These are phyloP conservation scores for Glycine soja DNA, from an alignment of 306 rosid species.

Conservation along the genomic window DNA sequence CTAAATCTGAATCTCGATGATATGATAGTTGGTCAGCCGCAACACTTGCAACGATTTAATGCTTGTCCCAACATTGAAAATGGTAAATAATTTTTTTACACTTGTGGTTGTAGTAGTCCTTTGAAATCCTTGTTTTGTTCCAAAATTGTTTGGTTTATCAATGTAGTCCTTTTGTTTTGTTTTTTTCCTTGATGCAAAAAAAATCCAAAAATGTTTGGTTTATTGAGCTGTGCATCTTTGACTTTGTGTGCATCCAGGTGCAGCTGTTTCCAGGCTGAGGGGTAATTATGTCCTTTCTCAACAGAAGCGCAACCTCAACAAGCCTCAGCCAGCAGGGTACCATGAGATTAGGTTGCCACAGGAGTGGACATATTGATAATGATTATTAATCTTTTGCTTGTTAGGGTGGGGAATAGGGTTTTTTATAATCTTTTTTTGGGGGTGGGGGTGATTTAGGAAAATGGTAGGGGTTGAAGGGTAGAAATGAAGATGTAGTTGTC, in stretches of 20 bases:
- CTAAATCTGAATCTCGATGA: slow-evolving; percentile 73
- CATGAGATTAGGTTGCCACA: slow-evolving; percentile 76
- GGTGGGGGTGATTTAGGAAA: slow-evolving; percentile 2
- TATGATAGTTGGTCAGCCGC: slow-evolving; percentile 52
- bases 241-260: slow-evolving; percentile 48
- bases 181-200: not conserved
- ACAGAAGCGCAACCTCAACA: slow-evolving; percentile 51
- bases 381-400: not conserved
- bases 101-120: too few relatives aligned
- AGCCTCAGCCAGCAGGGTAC: slow-evolving; percentile 52
- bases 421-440: not conserved
- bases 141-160: too few relatives aligned
- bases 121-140: not conserved
- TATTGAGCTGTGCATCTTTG: slow-evolving; percentile 31
- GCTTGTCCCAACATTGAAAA: slow-evolving; percentile 50
- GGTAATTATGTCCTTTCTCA: slow-evolving; percentile 41
- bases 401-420: not conserved
- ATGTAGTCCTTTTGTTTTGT: too few relatives aligned
- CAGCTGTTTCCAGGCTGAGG: slow-evolving; percentile 44
- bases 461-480: slow-evolving; percentile 20
- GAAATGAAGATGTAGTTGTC: slow-evolving; percentile 15
- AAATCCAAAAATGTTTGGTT: not conserved
- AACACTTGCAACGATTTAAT: slow-evolving; percentile 52
- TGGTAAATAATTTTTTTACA: slow-evolving; percentile 49
- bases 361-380: slow-evolving; percentile 80